phyloP scores from a whole-genome alignment of 2,329 filamentous ascomycete genomes.

The Blastomyces silverae region DNA sequence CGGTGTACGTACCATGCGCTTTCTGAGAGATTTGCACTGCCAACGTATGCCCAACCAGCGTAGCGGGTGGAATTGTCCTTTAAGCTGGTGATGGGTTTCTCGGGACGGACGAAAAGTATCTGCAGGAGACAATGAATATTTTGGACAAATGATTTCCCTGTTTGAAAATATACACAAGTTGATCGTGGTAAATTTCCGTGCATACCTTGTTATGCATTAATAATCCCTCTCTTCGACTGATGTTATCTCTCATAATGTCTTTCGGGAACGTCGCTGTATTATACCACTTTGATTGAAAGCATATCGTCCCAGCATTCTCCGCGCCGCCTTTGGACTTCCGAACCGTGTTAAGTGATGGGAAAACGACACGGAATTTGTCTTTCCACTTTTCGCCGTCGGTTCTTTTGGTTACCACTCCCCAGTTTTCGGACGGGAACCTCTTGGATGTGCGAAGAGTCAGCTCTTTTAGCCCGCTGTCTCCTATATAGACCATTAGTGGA shows the following conservation, averaged over 20 bases:
- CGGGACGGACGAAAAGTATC: slow-evolving; percentile 33
- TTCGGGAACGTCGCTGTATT: slow-evolving; percentile 62
- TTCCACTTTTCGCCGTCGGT: slow-evolving; percentile 36
- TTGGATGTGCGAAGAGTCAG: slow-evolving; percentile 29
- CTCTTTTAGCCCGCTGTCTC: slow-evolving; percentile 43
- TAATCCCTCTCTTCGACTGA: slow-evolving; percentile 62
- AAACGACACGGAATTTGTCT: slow-evolving; percentile 65
- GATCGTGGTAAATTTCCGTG: not conserved
- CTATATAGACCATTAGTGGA: slow-evolving; percentile 27
- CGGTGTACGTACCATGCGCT: slow-evolving; percentile 67
- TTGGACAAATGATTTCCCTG: not conserved
- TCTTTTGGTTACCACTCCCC: slow-evolving; percentile 37
- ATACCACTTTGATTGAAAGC: slow-evolving; percentile 68
- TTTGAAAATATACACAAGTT: not conserved
- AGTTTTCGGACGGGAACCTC: slow-evolving; percentile 21
- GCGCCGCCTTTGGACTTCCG: slow-evolving; percentile 56
- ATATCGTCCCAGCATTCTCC: slow-evolving; percentile 71
- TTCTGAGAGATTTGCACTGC: slow-evolving; percentile 86
- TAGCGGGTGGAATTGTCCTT: slow-evolving; percentile 29
- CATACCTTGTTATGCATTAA: slow-evolving; percentile 81
- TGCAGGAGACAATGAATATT: slow-evolving; percentile 20
- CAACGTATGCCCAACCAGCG: slow-evolving; percentile 71
- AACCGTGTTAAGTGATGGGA: slow-evolving; percentile 68
- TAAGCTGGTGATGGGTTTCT: slow-evolving; percentile 23
- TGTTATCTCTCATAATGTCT: slow-evolving; percentile 65